Evolutionary conservation across 805 yeast genomes (phyloP), one percentile per base, ranked within the genome.

Genomic region (Kuraishia cidri): DNA sequence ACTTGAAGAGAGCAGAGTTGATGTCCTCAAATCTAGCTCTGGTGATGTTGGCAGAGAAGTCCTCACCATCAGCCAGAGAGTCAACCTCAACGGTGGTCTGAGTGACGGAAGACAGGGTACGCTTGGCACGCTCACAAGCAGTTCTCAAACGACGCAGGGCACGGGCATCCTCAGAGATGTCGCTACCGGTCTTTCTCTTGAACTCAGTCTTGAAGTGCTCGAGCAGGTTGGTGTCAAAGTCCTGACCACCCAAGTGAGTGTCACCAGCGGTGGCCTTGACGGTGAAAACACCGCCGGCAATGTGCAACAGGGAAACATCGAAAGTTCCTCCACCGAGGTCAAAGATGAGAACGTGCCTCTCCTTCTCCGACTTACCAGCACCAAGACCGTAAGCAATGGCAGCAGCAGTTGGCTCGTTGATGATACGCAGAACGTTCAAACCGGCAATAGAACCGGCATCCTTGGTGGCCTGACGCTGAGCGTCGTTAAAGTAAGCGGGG

Each of bases 201-300:
- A 90, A 90, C 60, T 88, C 97, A 54, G 77, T 74, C 69, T 79
- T 77, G 79, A 90, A 90, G 75, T 77, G 85, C 66, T 78, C 90
- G 50, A 88, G 82, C 61, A 90, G 74, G 80, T 88, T 84, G 74
- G 87, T 81, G 71, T 88, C 97, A 66, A 88, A 88, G 71, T 88
- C 97, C 75, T 88, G 95, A 77, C 97, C 97, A 78, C 97, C 97
- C 71, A 88, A 80, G 70, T 88, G 97, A 52, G 97, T 88, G 72
- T 88, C 96, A 85, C 97, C 97, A 54, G 96, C 95, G 48, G 97
- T 87, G 48, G 97, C 87, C 75, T 87, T 87, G 52, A 87, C 97
- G 62, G 87, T 90, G 74, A 87, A 87, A 54, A 87, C 85, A 69
- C 96, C 97, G 58, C 87, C 96, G 58, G 86, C 94, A 56, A 87